Conservation (phyloP, 495 filamentous ascomycete genomes). For the Trichocladium uniseriatum region DNA sequence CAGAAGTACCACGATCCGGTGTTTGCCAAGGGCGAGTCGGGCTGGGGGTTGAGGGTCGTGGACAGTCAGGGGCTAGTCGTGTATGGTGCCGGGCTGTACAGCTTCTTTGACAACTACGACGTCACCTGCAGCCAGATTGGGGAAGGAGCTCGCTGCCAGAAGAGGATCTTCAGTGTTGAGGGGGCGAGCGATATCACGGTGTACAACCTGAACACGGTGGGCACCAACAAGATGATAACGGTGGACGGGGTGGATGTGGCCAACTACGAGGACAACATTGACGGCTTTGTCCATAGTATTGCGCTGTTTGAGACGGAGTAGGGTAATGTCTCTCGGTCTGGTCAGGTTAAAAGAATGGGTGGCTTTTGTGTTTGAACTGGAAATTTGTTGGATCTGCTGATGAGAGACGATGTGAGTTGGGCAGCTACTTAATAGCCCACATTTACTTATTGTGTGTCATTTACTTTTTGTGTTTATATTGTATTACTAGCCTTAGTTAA, state of each 20-base stretch:
- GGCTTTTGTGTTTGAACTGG: too few relatives aligned
- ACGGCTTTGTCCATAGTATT: slow-evolving; percentile 19
- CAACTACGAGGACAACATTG: slow-evolving; percentile 42
- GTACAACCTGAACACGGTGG: slow-evolving; percentile 46
- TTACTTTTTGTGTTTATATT: too few relatives aligned
- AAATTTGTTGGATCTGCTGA: too few relatives aligned
- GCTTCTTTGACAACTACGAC: slow-evolving; percentile 49
- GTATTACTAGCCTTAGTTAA: too few relatives aligned
- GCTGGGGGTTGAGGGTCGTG: slow-evolving; percentile 46
- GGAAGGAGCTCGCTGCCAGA: slow-evolving; percentile 48
- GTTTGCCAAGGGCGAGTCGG: slow-evolving; percentile 44
- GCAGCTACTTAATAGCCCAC: too few relatives aligned
- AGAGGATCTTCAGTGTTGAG: slow-evolving; percentile 50
- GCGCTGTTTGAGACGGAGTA: slow-evolving; percentile 8
- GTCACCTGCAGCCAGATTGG: slow-evolving; percentile 31
- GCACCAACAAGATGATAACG: slow-evolving; percentile 35
- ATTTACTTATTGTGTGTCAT: too few relatives aligned
- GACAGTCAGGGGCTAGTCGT: slow-evolving; percentile 46
- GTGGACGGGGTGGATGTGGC: slow-evolving; percentile 43
- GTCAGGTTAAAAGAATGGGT: too few relatives aligned
- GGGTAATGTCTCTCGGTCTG: too few relatives aligned
- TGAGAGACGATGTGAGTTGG: too few relatives aligned
- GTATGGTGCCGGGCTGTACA: slow-evolving; percentile 59
- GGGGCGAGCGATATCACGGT: slow-evolving; percentile 29
- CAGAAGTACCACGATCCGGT: slow-evolving; percentile 58